Base-by-base conservation (phyloP, 129 eudicot genomes). In the Escallonia rubra region DNA sequence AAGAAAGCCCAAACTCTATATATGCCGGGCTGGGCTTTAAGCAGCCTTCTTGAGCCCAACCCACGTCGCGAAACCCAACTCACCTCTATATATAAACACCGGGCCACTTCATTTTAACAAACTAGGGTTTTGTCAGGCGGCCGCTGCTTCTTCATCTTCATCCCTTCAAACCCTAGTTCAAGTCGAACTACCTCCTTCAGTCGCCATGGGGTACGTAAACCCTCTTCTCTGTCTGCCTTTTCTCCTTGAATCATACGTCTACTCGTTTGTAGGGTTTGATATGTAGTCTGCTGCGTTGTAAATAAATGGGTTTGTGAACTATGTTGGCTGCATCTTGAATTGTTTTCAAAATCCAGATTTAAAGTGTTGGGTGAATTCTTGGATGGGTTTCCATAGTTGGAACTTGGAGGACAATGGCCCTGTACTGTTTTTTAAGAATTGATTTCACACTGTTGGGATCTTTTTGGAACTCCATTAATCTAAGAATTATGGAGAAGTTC, bases 121-220 rank as follows among this genome's bases (percentile, higher is more conserved):
- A 50, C 42, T 58, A 58, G 63, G 59, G 59, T 54, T 54, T 54
- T 54, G 14, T 11, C 0, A 4, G n/a, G 23, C 23, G 59, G 59
- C 59, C 34, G 59, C 59, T 11, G 5, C 59, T 54, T 54, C 59
- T n/a, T 4, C 7, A 11, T 14, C 38, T 7, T 54, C 59, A 6
- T 14, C 2, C 59, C 14, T 2, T 34, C 23, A 54, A 54, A 54
- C 59, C 59, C 59, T 54, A 54, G 59, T 52, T 12, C 12, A 2
- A 52, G 57, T 8, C 12, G 12, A 50, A 3, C 59, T n/a, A n/a
- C 59, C 14, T 14, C 59, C 6, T 54, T 14, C 59, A 54, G 59
- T 54, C 59, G 59, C 59, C 59, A 54, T 54, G 59, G 59, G 59
- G 59, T 54, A 54, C 14, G 16, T 54, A 16, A 11, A 4, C 59